These are phyloP conservation scores for Phaseolus coccineus DNA, from an alignment of 331 rosid species.

Conservation along the genomic window DNA sequence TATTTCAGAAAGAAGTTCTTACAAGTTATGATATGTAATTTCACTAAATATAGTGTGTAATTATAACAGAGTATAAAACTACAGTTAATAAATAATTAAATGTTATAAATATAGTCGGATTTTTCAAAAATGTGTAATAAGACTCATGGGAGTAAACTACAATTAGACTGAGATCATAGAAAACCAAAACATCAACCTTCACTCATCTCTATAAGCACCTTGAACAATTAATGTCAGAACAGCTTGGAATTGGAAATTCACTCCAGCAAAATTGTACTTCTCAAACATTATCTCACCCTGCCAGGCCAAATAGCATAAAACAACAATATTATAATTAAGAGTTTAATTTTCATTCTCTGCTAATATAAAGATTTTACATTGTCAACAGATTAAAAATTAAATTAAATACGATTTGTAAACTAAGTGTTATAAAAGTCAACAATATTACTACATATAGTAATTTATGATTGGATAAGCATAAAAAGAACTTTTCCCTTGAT, in stretches of 20 bases:
- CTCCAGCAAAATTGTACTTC: constrained; percentile 95
- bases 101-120: neutral
- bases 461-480: no score
- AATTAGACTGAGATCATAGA: constrained; percentile 34
- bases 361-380: neutral
- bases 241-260: constrained; percentile 95
- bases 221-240: constrained; percentile 97
- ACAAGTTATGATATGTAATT: constrained; percentile 19
- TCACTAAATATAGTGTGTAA: constrained; percentile 1
- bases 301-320: constrained; percentile 42
- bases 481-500: no score
- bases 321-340: constrained; percentile 1
- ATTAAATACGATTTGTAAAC: neutral
- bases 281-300: constrained; percentile 99
- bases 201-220: constrained; percentile 95
- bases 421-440: neutral
- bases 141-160: constrained; percentile 28
- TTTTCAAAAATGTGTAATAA: constrained; percentile 19
- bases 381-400: neutral
- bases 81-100: neutral
- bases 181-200: constrained; percentile 71
- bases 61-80: constrained; percentile 12
- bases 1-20: constrained; percentile 29
- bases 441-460: neutral
- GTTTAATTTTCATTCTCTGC: neutral